A percentile compares a stretch with the other conserved stretches of the same genome.
Conservation (phyloP, 352 stramenopile species). For the Globisporangium orthogonon region DNA sequence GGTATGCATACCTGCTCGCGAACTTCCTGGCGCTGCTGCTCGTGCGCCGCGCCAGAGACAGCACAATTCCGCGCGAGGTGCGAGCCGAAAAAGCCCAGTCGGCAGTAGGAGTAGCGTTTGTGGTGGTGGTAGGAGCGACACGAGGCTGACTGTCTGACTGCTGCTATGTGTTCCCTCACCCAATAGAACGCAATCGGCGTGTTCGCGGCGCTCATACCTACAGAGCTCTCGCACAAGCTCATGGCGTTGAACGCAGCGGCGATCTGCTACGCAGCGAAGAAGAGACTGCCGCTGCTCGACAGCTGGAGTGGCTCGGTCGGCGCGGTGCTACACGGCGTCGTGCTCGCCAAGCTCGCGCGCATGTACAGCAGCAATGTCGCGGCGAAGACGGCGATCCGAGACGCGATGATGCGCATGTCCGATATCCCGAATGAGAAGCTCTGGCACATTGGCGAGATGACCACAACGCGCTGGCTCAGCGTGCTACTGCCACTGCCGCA, state of each 20-base stretch:
- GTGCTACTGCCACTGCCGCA: conserved; percentile 58
- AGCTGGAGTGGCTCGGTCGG: conserved; percentile 45
- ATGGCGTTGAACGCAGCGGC: conserved; percentile 16
- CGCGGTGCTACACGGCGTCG: conserved; percentile 35
- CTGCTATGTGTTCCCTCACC: no score
- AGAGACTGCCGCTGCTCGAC: conserved; percentile 26
- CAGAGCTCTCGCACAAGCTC: conserved; percentile 5
- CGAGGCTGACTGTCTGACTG: not conserved
- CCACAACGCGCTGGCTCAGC: conserved; percentile 40
- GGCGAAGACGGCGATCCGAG: conserved; percentile 34
- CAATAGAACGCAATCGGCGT: conserved; percentile 2
- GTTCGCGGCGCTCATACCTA: conserved; percentile 1
- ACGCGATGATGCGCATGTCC: conserved; percentile 23
- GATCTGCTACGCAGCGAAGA: conserved; percentile 42
- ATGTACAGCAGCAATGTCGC: conserved; percentile 43
- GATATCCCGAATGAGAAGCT: conserved; percentile 26
- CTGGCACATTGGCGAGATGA: conserved; percentile 36
- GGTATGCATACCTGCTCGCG: conserved; percentile 11
- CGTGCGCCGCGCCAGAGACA: conserved; percentile 14
- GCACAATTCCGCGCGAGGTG: conserved; percentile 15
- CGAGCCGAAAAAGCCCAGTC: not conserved
- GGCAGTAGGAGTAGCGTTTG: no score
- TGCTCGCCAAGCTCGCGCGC: conserved; percentile 33
- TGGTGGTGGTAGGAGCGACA: no score
- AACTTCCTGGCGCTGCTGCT: conserved; percentile 11